Evolutionary conservation across 495 filamentous ascomycete species (phyloP).

Genomic region (Hypoxylon fragiforme): DNA sequence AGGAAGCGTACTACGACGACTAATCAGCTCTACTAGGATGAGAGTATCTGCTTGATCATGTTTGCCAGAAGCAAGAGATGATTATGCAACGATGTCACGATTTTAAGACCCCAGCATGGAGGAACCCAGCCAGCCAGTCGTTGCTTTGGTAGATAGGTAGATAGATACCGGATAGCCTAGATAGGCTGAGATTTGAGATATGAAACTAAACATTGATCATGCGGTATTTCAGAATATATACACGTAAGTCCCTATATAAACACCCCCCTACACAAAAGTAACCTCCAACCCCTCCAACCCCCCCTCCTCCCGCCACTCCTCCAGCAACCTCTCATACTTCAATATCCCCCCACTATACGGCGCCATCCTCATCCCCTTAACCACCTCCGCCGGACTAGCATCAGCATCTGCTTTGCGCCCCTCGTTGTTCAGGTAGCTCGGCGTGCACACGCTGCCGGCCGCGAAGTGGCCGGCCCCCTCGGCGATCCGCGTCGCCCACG

Average conservation of each 20-base stretch:
- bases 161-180: too few species aligned
- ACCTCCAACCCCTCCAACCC: conserved; percentile 29
- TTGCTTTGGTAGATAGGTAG: too few species aligned
- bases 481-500: conserved; percentile 51
- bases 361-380: conserved; percentile 35
- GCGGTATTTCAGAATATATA: too few species aligned
- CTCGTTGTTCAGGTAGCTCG: conserved; percentile 59
- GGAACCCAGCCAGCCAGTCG: too few species aligned
- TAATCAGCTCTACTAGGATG: conserved; percentile 18
- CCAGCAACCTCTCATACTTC: conserved; percentile 42
- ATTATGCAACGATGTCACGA: too few species aligned
- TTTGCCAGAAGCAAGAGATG: neutral
- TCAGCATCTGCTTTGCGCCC: conserved; percentile 35
- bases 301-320: conserved; percentile 43
- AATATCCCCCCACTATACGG: conserved; percentile 37
- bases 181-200: too few species aligned
- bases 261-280: conserved; percentile 3
- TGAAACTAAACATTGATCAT: too few species aligned
- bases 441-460: conserved; percentile 54
- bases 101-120: too few species aligned
- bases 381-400: conserved; percentile 33
- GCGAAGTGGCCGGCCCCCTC: conserved; percentile 43
- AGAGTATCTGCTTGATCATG: too few species aligned
- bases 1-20: conserved; percentile 53
- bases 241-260: too few species aligned